phyloP scores from a whole-genome alignment of 73 alveolate species.

The Paramecium biaurelia region DNA sequence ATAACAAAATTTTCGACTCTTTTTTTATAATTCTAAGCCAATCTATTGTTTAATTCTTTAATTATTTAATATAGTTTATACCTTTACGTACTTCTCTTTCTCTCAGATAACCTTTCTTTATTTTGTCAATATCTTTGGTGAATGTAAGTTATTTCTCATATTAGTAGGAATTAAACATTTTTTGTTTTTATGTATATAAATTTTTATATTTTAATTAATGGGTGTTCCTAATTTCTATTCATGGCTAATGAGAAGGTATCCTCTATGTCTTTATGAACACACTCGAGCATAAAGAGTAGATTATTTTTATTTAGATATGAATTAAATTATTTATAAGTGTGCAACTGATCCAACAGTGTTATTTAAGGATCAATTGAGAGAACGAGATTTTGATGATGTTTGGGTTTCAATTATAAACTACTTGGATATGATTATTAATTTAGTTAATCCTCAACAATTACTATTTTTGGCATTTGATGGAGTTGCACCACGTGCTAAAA shows the following conservation, averaged over 20 bases:
- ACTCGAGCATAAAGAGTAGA: slow-evolving; percentile 87
- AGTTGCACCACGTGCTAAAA: slow-evolving; percentile 98
- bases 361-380: slow-evolving; percentile 73
- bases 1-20: slow-evolving; percentile 64
- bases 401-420: slow-evolving; percentile 81
- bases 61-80: background rate
- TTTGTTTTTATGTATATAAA: background rate
- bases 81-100: slow-evolving; percentile 45
- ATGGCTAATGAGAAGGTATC: slow-evolving; percentile 93
- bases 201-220: slow-evolving; percentile 71
- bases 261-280: slow-evolving; percentile 83
- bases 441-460: slow-evolving; percentile 89
- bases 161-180: slow-evolving; percentile 30
- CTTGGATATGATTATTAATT: slow-evolving; percentile 83
- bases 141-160: slow-evolving; percentile 32
- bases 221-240: slow-evolving; percentile 98
- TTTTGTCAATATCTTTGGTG: slow-evolving; percentile 8
- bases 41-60: slow-evolving; percentile 36
- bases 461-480: slow-evolving; percentile 95
- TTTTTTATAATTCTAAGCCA: slow-evolving; percentile 59
- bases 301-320: slow-evolving; percentile 95
- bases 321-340: slow-evolving; percentile 94
- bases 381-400: slow-evolving; percentile 81
- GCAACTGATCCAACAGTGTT: slow-evolving; percentile 84
- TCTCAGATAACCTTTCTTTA: background rate